Conservation (phyloP, 2,329 filamentous ascomycete genomes). For the Metarhizium brunneum region DNA sequence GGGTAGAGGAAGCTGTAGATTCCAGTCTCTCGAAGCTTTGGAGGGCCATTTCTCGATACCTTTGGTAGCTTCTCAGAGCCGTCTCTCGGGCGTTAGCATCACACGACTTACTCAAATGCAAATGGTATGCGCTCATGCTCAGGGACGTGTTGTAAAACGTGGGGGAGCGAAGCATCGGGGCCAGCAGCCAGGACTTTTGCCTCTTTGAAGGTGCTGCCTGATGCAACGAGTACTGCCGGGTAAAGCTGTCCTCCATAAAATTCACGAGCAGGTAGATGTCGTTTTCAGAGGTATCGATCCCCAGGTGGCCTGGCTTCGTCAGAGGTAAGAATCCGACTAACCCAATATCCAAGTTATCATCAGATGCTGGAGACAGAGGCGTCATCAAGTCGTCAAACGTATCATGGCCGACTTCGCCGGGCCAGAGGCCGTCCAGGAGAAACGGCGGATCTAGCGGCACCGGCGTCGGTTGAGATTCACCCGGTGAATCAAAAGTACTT, state of each 20-base stretch:
- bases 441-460: not conserved
- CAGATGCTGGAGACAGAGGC: not conserved
- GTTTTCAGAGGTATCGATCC: not conserved
- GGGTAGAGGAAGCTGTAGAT: not conserved
- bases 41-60: not conserved
- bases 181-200: not conserved
- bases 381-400: not conserved
- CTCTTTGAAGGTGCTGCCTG: not conserved
- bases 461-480: not conserved
- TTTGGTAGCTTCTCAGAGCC: not conserved
- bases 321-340: not conserved
- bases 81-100: not conserved
- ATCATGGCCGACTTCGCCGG: not conserved
- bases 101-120: not conserved
- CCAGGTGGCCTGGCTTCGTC: not conserved
- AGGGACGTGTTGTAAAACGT: slow-evolving; percentile 1
- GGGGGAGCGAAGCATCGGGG: not conserved
- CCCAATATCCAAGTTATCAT: not conserved
- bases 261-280: not conserved
- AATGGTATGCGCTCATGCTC: slow-evolving; percentile 1
- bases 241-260: not conserved
- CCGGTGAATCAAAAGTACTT: not conserved
- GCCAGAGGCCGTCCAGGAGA: not conserved
- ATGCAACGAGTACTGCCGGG: not conserved
- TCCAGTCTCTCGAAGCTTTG: not conserved